These are phyloP conservation scores for Flammula alnicola DNA, from an alignment of 1,284 basidiomycete species.

Conservation along the genomic window DNA sequence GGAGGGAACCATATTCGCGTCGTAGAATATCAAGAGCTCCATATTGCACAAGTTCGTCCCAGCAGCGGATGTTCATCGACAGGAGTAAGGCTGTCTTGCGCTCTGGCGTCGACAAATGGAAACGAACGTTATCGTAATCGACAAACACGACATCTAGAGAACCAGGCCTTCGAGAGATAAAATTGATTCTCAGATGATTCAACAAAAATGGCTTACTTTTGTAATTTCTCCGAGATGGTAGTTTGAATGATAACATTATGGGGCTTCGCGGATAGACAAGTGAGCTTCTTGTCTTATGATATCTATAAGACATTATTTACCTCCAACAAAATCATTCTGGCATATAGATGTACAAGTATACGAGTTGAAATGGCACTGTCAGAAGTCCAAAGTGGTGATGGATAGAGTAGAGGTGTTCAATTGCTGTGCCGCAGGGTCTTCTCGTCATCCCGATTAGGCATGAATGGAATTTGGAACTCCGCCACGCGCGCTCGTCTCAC, in stretches of 20 bases:
- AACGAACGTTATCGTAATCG: constrained; percentile 97
- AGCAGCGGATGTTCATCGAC: constrained; percentile 98
- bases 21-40: constrained; percentile 85
- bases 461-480: too few species aligned
- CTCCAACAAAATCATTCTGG: constrained; percentile 50
- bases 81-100: constrained; percentile 83
- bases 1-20: constrained; percentile 83
- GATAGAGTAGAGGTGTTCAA: too few species aligned
- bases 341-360: too few species aligned
- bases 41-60: constrained; percentile 90
- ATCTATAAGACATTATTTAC: constrained; percentile 27
- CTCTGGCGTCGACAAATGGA: constrained; percentile 88
- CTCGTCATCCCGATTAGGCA: too few species aligned
- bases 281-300: neutral
- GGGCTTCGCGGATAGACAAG: constrained; percentile 49
- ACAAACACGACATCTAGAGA: constrained; percentile 95
- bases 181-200: neutral
- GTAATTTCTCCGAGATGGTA: constrained; percentile 88
- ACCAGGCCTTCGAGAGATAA: constrained; percentile 64
- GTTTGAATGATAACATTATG: constrained; percentile 94
- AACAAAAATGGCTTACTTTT: constrained; percentile 59
- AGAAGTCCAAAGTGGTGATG: too few species aligned
- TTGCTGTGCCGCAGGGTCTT: too few species aligned
- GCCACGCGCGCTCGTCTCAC: too few species aligned
- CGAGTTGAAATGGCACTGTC: too few species aligned